Evolutionary conservation across 768 basidiomycete species (phyloP), one percentile per base, ranked within the genome.

Genomic region (Boletus tomentosulus): DNA sequence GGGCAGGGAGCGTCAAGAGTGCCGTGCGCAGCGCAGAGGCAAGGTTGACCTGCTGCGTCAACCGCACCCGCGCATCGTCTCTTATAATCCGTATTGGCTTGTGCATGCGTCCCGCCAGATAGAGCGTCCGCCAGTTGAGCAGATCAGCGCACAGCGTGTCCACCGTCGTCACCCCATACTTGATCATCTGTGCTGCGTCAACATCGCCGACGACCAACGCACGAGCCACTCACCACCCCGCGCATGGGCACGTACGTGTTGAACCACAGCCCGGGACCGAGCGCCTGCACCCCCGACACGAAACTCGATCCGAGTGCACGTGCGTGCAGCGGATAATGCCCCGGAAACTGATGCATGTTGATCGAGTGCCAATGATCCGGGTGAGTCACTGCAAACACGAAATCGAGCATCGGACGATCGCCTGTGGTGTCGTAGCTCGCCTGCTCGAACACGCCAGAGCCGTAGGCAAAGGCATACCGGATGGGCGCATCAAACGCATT

Each of bases 391-490:
- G 94, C 95, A 68, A 99, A 92, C 70, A 99, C 82, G 63, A 98
- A 97, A 71, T 99, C 97, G 22, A 98, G 81, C 89, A 98, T 91
- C 0, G 94, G 94, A 41, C 71, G 65, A 19, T 74, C 68, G 16
- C n/a, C 4, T 9, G 44, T 11, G 7, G 44, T 57, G 55, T 62
- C 58, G 61, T 95, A 90, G 16, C 95, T 91, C 51, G 86, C 85
- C 71, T 99, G 97, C 64, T 90, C 84, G 62, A 97, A 97, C 2
- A 98, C 94, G 0, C 96, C 97, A 3, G 89, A 92, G 12, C 97
- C 97, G 66, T 98, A 99, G 0, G 97, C 97, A 66, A 98, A 94
- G 1, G 95, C 97, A 76, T 96, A 98, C 22, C 95, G 86, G 46
- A 98, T 89, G 10, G 95, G 95, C 0, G 92, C 91, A 39, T 92